phyloP scores from a whole-genome alignment of 1,139 yeast genomes.

The Kodamaea sp. region DNA sequence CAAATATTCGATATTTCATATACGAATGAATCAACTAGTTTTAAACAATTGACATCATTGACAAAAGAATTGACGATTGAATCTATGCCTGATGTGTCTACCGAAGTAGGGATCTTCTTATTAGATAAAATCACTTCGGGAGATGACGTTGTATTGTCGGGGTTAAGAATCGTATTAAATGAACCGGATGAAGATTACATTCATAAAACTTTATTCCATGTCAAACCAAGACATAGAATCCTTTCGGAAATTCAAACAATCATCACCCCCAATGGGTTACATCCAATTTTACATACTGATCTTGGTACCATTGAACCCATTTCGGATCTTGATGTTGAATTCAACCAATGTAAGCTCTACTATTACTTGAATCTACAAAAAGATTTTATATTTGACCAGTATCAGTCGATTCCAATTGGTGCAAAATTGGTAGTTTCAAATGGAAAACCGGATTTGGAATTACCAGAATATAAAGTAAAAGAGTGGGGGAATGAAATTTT shows the following conservation, averaged over 20 bases:
- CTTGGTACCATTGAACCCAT: constrained; percentile 7
- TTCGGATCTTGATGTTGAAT: constrained; percentile 19
- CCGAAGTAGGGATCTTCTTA: constrained; percentile 36
- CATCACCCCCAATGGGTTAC: constrained; percentile 33
- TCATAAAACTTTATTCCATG: constrained; percentile 40
- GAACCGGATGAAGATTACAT: constrained; percentile 17
- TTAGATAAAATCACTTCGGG: constrained; percentile 25
- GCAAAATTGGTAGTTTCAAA: constrained; percentile 24
- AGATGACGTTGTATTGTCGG: constrained; percentile 36
- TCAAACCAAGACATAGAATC: constrained; percentile 40
- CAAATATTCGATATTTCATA: constrained; percentile 3
- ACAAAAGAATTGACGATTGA: background rate
- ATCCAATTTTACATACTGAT: constrained; percentile 30
- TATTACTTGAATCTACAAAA: constrained; percentile 32
- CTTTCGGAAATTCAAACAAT: constrained; percentile 8
- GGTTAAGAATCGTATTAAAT: constrained; percentile 30
- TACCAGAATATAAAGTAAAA: constrained; percentile 38
- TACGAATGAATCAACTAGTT: constrained; percentile 3
- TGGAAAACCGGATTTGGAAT: constrained; percentile 39
- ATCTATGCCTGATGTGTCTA: background rate
- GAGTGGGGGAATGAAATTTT: constrained; percentile 45
- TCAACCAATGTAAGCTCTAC: constrained; percentile 30
- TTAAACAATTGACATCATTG: constrained; percentile 5
- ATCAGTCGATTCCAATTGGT: constrained; percentile 30
- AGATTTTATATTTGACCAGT: constrained; percentile 40